These are phyloP conservation scores for Phialophora verrucosa DNA, from an alignment of 2,329 filamentous ascomycete genomes.

Conservation along the genomic window DNA sequence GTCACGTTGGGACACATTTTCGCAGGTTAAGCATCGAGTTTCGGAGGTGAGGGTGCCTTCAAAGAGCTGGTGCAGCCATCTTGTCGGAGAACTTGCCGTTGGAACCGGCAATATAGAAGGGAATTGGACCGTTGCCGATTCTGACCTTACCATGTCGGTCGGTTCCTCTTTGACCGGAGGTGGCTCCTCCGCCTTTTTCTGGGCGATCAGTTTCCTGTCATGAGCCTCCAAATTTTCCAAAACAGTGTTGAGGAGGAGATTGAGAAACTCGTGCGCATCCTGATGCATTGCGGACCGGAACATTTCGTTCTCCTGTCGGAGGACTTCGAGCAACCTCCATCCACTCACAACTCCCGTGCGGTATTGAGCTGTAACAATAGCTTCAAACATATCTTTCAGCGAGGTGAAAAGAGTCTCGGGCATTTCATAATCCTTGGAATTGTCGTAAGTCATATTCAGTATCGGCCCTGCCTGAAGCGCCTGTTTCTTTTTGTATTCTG, in stretches of 20 bases:
- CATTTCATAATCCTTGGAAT: slow-evolving; percentile 83
- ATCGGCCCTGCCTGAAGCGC: slow-evolving; percentile 87
- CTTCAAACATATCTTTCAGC: slow-evolving; percentile 93
- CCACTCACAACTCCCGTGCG: slow-evolving; percentile 91
- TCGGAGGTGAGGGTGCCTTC: slow-evolving; percentile 94
- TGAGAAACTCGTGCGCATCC: slow-evolving; percentile 96
- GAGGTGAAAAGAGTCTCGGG: slow-evolving; percentile 93
- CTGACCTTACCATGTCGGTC: slow-evolving; percentile 59
- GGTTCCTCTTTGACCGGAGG: slow-evolving; percentile 43
- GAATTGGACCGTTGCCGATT: slow-evolving; percentile 53
- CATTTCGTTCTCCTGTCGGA: slow-evolving; percentile 95
- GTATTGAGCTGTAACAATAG: slow-evolving; percentile 78
- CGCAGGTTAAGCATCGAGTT: slow-evolving; percentile 94
- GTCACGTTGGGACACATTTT: slow-evolving; percentile 91
- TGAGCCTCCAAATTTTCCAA: slow-evolving; percentile 93
- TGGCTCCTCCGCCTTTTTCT: slow-evolving; percentile 57
- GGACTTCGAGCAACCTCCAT: slow-evolving; percentile 88
- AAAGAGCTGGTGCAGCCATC: slow-evolving; percentile 97
- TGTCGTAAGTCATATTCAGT: slow-evolving; percentile 81
- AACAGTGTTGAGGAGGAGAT: slow-evolving; percentile 91
- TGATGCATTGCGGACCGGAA: slow-evolving; percentile 98
- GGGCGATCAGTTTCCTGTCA: slow-evolving; percentile 60
- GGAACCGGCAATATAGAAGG: slow-evolving; percentile 43
- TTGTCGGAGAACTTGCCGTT: slow-evolving; percentile 67
- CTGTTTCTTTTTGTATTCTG: slow-evolving; percentile 97